Base-by-base conservation (phyloP, 225 moss, liverwort and hornwort species). In the Bryoerythrophyllum caledonicum region DNA sequence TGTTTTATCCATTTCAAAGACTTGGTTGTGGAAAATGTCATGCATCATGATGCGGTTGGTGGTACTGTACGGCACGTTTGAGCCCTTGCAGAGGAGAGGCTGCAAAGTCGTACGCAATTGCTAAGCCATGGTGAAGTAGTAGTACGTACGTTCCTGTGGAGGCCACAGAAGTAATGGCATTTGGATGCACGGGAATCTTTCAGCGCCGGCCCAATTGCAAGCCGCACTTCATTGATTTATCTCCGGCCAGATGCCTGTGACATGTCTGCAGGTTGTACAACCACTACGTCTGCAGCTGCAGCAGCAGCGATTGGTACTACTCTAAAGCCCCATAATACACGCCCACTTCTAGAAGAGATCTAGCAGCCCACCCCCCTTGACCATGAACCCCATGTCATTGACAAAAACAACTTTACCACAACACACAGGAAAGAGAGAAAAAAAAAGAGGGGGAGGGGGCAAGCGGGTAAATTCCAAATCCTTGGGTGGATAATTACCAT, bases 151-250 rank as follows among this genome's bases (percentile, higher is more conserved):
- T 32, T 32, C 38, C 38, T 38, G 20, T 44, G 44, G 41, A 71
- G 58, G 56, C 44, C 27, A 6, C 27, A 58, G 7, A 4, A 53
- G 48, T 49, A 32, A 61, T 72, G 72, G 60, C 48, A 60, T 48
- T 46, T 72, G 10, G 48, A 60, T 60, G 60, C 48, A 32, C 21
- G 61, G 32, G 72, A 61, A 72, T 72, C 72, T 61, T 72, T 48
- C 60, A 60, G 72, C 23, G 1, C 60, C 4, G n/a, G 28, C 28
- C 27, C 58, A 58, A 40, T 43, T 20, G 27, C 26, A 19, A 71
- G 44, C 44, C 12, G n/a, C n/a, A 27, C 0, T 8, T 48, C 72
- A 60, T 61, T 61, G 23, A 48, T 32, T 32, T 72, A 34, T 72
- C 60, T 49, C 6, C 17, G 5, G 30, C 30, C 8, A 2, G 13